Evolutionary conservation across 805 yeast genomes (phyloP).

Genomic region (Candida caryicola): DNA sequence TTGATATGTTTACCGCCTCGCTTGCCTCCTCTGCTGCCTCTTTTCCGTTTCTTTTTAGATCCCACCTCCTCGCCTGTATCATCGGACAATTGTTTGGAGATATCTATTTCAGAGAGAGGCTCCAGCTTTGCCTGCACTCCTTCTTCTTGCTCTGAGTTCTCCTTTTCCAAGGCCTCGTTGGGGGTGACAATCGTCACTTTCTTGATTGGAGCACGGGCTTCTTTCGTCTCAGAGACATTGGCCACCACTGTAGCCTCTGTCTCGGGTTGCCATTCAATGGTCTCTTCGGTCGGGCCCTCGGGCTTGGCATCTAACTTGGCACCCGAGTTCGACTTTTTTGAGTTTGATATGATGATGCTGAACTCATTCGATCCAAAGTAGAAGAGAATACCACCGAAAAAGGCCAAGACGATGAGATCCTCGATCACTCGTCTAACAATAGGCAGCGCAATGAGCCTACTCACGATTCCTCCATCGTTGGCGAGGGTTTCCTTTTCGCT

Average conservation of each 20-base stretch:
- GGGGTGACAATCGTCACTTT: slow-evolving; percentile 23
- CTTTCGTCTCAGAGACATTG: not conserved
- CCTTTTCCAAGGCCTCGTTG: slow-evolving; percentile 11
- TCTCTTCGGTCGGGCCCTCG: not conserved
- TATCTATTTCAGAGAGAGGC: not conserved
- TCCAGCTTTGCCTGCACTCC: slow-evolving; percentile 6
- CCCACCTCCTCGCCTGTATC: slow-evolving; percentile 12
- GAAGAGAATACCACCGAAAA: slow-evolving; percentile 27
- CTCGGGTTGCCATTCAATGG: not conserved
- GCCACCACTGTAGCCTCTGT: not conserved
- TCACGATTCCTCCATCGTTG: not conserved
- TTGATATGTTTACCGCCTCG: slow-evolving; percentile 45
- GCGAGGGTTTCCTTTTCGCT: not conserved
- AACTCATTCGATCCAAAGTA: slow-evolving; percentile 18
- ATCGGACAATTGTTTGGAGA: slow-evolving; percentile 13
- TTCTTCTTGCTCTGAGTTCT: slow-evolving; percentile 10
- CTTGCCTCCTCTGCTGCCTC: slow-evolving; percentile 86
- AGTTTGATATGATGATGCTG: slow-evolving; percentile 6
- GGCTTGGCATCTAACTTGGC: too few species aligned
- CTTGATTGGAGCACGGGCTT: slow-evolving; percentile 7
- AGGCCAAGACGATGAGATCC: slow-evolving; percentile 47
- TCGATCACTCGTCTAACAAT: slow-evolving; percentile 38
- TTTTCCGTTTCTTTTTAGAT: slow-evolving; percentile 60
- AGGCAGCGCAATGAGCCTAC: slow-evolving; percentile 4
- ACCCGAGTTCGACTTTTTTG: too few species aligned